Base-by-base conservation (phyloP, 495 filamentous ascomycete genomes). In the Talaromyces stipitatus region DNA sequence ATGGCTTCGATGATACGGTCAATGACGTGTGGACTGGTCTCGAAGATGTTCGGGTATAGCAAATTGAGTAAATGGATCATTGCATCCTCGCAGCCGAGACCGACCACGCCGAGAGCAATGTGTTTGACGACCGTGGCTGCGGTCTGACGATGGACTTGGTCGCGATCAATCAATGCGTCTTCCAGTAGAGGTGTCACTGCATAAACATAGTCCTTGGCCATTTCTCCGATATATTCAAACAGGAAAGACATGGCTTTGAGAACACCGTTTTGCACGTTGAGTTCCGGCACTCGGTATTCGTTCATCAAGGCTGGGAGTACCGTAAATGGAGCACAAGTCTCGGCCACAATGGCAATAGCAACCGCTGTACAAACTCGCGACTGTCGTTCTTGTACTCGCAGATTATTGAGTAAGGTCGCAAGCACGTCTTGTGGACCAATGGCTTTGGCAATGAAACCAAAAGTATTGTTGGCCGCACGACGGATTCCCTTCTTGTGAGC, bases 271-370 rank as follows among this genome's bases (percentile, higher is more conserved):
- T 97, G 94, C 6, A 99, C 92, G 70, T 99, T 99, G 47, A 99
- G 84, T 70, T 99, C 95, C 0, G 94, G 95, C 2, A 97, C 94
- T 30, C 95, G 89, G 71, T 99, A 99, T 72, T 99, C 95, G 76
- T 99, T 99, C 95, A 99, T 99, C 59, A 99, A 76, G 1, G 92
- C 95, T 1, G 95, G 95, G n/a, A 99, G 88, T 4, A 97, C 94
- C 1, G 95, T 97, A 73, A 97, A 99, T 4, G 95, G 95, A 5
- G 91, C 92, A 71, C 95, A 99, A n/a, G 95, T 97, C 74, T 99
- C 95, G 38, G 95, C 95, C n/a, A 99, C 95, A 63, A 99, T 99
- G 73, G 91, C 95, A 59, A 99, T 99, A 59, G 95, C 95, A 33
- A 99, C 95, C 55, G 95, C 95, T 1, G 95, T 97, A 74, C 95